phyloP scores from a whole-genome alignment of 2,329 filamentous ascomycete genomes.

The Plenodomus biglobosus region DNA sequence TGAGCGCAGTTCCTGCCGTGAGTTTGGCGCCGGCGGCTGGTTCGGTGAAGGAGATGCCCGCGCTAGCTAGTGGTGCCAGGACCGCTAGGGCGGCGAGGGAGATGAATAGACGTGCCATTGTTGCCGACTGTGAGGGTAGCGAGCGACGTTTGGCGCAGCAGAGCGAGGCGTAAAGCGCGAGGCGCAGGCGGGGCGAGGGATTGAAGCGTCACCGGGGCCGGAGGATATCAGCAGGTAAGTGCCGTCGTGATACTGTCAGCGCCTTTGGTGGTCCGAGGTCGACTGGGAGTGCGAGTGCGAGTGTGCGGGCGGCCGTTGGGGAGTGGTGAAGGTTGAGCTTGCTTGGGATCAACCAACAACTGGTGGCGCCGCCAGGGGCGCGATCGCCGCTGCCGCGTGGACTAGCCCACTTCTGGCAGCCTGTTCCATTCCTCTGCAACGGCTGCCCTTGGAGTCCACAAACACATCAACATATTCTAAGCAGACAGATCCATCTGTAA shows the following conservation, averaged over 20 bases:
- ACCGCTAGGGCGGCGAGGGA: constrained; percentile 37
- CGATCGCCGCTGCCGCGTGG: constrained; percentile 26
- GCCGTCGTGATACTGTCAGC: not conserved
- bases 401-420: constrained; percentile 20
- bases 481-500: too few relatives aligned
- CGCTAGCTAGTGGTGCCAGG: constrained; percentile 49
- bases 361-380: constrained; percentile 33
- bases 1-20: constrained; percentile 54
- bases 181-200: not conserved
- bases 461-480: constrained; percentile 11
- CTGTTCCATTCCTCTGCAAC: constrained; percentile 16
- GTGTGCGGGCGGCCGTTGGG: not conserved
- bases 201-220: not conserved
- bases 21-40: constrained; percentile 56
- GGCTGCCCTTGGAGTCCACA: not conserved
- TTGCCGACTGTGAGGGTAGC: constrained; percentile 13
- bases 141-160: constrained; percentile 16
- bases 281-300: too few relatives aligned
- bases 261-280: not conserved
- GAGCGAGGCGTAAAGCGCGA: not conserved
- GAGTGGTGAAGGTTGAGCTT: constrained; percentile 12
- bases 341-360: constrained; percentile 20
- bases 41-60: constrained; percentile 57
- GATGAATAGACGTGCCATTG: constrained; percentile 33
- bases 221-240: not conserved